Evolutionary conservation across 2,329 filamentous ascomycete genomes (phyloP).

Genomic region (Aspergillus oerlinghausenensis): DNA sequence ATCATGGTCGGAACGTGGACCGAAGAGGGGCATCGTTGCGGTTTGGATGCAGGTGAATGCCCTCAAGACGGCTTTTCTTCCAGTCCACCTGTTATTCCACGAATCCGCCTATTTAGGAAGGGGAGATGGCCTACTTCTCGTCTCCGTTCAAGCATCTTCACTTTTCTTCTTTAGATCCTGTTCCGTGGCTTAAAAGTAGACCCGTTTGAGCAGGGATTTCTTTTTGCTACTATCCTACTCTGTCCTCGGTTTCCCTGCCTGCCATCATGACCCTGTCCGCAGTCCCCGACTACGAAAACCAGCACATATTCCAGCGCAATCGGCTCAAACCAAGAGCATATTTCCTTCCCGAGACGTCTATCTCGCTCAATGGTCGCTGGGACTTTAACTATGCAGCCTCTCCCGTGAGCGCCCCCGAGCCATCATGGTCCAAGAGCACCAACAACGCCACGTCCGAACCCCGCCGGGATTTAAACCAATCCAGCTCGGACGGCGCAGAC

Average conservation of each 20-base stretch:
- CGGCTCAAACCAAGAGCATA: conserved; percentile 51
- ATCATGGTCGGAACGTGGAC: too few species aligned
- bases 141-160: not conserved
- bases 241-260: not conserved
- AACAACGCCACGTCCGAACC: not conserved
- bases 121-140: not conserved
- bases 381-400: conserved; percentile 44
- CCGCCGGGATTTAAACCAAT: not conserved
- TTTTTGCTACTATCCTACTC: not conserved
- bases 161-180: not conserved
- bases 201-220: not conserved
- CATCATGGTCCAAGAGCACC: conserved; percentile 49
- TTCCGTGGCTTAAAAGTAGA: not conserved
- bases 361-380: conserved; percentile 53
- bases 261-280: not conserved
- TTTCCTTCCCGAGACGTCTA: conserved; percentile 46
- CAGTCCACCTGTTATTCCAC: not conserved
- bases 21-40: not conserved
- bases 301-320: conserved; percentile 48
- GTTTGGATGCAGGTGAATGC: not conserved
- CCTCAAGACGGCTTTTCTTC: not conserved
- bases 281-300: conserved; percentile 11
- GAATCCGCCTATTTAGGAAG: not conserved
- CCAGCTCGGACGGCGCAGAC: not conserved
- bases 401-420: conserved; percentile 38